These are phyloP conservation scores for Alternaria metachromatica DNA, from an alignment of 2,329 filamentous ascomycete species.

Conservation along the genomic window DNA sequence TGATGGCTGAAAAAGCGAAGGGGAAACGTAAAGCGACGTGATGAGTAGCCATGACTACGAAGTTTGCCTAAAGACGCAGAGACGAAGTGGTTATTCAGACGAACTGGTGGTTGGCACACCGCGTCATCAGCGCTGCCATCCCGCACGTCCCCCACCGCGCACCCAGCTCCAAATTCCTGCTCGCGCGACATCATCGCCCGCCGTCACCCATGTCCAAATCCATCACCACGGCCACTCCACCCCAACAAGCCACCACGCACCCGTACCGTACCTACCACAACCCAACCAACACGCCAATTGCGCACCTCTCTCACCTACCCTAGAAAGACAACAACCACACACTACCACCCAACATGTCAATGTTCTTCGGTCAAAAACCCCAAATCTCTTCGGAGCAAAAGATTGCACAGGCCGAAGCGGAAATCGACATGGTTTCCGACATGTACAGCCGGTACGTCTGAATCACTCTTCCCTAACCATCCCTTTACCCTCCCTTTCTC, in stretches of 20 bases:
- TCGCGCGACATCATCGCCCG: slow-evolving; percentile 5
- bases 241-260: not conserved
- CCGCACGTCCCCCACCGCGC: slow-evolving; percentile 8
- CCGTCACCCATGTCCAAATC: slow-evolving; percentile 1
- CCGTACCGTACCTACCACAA: not conserved
- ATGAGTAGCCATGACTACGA: not conserved
- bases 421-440: slow-evolving; percentile 96
- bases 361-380: slow-evolving; percentile 66
- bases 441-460: slow-evolving; percentile 89
- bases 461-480: not conserved
- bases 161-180: slow-evolving; percentile 18
- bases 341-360: slow-evolving; percentile 38
- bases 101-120: not conserved
- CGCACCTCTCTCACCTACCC: not conserved
- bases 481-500: not conserved
- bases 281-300: not conserved
- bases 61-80: not conserved
- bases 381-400: slow-evolving; percentile 96
- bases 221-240: not conserved
- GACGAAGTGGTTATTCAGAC: not conserved
- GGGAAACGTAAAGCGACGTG: no score
- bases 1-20: no score
- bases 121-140: not conserved
- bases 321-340: not conserved
- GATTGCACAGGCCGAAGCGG: slow-evolving; percentile 93